phyloP scores from a whole-genome alignment of 176 grass and related monocot genomes.

The Puccinellia tenuiflora region DNA sequence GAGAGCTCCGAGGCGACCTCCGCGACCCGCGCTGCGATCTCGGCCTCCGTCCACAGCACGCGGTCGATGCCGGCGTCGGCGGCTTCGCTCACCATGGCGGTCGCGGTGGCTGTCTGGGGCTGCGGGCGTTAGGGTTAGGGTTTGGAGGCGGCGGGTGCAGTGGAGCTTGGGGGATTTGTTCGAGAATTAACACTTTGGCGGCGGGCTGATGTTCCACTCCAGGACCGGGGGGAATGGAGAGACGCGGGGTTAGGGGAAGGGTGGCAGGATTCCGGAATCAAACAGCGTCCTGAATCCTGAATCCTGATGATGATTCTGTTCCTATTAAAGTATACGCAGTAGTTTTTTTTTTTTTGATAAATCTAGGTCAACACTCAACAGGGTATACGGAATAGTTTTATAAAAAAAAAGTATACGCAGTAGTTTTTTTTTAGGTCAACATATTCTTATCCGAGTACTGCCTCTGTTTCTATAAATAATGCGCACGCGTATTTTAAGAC shows the following conservation, averaged over 20 bases:
- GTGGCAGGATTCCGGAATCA: slow-evolving; percentile 21
- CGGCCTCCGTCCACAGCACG: slow-evolving; percentile 67
- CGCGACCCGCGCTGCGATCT: slow-evolving; percentile 52
- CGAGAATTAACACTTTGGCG: neutral
- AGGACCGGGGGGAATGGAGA: neutral
- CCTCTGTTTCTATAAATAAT: too few species aligned
- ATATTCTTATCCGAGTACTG: too few species aligned
- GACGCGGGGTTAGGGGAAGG: neutral
- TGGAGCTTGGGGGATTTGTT: neutral
- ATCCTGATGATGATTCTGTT: neutral
- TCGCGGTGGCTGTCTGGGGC: neutral
- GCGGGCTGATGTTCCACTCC: neutral
- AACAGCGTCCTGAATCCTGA: neutral
- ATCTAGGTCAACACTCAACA: too few species aligned
- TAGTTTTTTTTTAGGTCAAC: too few species aligned
- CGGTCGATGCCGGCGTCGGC: slow-evolving; percentile 51
- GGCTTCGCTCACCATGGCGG: slow-evolving; percentile 37
- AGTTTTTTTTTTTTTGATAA: too few species aligned
- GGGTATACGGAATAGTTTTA: too few species aligned
- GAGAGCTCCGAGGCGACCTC: slow-evolving; percentile 55
- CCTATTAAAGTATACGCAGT: too few species aligned
- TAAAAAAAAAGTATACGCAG: too few species aligned
- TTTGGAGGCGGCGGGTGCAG: neutral
- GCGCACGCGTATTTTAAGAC: too few species aligned
- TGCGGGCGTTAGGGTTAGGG: slow-evolving; percentile 25